Percentiles rank a stretch among this genome's conserved stretches.
These are phyloP conservation scores for Aspergillus sp. DNA, from an alignment of 2,329 filamentous ascomycete genomes.

Conservation along the genomic window DNA sequence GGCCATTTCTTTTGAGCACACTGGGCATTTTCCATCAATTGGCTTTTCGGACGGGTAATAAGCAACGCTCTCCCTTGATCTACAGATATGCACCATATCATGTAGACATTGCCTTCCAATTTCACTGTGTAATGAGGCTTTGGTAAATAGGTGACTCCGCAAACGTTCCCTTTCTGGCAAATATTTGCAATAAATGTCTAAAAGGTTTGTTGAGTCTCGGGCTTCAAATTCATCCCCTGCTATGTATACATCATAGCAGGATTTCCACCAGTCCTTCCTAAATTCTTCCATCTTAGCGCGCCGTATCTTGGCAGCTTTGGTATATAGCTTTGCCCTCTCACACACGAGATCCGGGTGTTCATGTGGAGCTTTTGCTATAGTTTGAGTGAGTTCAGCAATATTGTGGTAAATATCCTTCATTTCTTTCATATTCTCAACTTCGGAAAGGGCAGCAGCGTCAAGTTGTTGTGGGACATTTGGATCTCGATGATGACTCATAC, in stretches of 20 bases:
- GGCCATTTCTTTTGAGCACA: slow-evolving; percentile 2
- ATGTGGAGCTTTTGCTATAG: background rate
- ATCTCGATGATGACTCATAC: slow-evolving; percentile 5
- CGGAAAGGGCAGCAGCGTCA: background rate
- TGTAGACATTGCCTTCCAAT: slow-evolving; percentile 10
- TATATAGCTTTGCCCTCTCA: slow-evolving; percentile 1
- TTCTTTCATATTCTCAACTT: background rate
- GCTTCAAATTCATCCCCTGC: background rate
- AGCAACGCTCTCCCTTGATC: slow-evolving; percentile 7
- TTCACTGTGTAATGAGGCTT: background rate
- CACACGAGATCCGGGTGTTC: background rate
- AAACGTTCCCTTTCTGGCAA: background rate
- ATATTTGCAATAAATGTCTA: background rate
- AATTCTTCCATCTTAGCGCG: background rate
- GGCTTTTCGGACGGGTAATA: slow-evolving; percentile 6
- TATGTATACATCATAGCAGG: background rate
- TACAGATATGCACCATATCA: slow-evolving; percentile 13
- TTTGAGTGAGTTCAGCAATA: background rate
- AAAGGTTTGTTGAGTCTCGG: background rate
- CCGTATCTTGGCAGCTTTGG: background rate
- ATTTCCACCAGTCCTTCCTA: background rate
- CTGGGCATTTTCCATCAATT: slow-evolving; percentile 1
- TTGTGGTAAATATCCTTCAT: slow-evolving; percentile 4
- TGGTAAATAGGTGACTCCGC: background rate
- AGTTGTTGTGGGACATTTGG: slow-evolving; percentile 3